A percentile compares a stretch with the other conserved stretches of the same genome.
phyloP scores from a whole-genome alignment of 371 early-diverging fungal species.

The Mortierella polycephala region DNA sequence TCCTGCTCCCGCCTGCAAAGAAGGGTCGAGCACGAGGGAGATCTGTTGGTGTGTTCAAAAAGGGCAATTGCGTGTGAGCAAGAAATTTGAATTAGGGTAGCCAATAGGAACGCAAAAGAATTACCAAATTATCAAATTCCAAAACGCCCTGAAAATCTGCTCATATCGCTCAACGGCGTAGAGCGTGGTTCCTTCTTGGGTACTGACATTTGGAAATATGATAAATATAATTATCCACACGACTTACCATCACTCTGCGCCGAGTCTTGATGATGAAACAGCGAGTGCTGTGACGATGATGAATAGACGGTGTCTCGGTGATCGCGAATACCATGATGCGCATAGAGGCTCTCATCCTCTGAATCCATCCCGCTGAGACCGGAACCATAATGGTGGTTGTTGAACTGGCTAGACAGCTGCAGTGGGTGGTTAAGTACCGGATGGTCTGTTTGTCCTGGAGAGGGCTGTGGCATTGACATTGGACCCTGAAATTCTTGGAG shows the following conservation, averaged over 20 bases:
- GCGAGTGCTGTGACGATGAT: conserved; percentile 30
- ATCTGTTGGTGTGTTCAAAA: background rate
- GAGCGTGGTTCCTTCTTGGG: no score
- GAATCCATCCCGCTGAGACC: conserved; percentile 21
- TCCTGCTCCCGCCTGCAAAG: conserved; percentile 12
- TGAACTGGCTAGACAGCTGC: conserved; percentile 19
- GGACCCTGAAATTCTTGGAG: conserved; percentile 19
- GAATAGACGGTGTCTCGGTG: conserved; percentile 30
- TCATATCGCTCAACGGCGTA: no score
- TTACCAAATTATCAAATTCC: background rate
- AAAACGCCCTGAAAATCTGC: no score
- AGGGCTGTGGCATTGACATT: background rate
- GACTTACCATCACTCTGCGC: conserved; percentile 22
- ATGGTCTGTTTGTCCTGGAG: no score
- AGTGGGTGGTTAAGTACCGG: background rate
- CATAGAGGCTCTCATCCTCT: conserved; percentile 31
- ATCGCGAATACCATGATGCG: conserved; percentile 19
- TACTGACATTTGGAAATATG: background rate
- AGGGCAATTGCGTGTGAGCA: background rate
- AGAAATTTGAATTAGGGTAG: background rate
- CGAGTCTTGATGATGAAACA: conserved; percentile 23
- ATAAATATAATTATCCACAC: background rate
- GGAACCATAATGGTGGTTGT: conserved; percentile 25
- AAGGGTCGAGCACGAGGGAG: conserved; percentile 5
- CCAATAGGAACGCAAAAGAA: background rate